Conservation (phyloP, 1,284 basidiomycete species). For the Ceratobasidium sp. region DNA sequence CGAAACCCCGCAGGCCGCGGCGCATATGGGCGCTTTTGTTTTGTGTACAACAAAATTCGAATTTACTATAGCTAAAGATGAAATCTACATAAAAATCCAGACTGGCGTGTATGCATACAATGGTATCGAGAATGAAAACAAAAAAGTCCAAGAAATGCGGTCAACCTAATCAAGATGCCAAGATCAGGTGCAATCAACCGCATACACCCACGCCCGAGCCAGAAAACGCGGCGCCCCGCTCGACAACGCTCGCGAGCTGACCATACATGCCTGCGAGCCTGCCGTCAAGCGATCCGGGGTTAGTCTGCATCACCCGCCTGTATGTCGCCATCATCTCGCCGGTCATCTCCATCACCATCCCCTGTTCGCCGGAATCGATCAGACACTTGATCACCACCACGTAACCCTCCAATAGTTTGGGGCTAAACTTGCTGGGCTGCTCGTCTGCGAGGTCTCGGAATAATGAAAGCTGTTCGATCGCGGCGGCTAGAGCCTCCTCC, state of each 20-base stretch:
- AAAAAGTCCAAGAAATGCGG: too few relatives aligned
- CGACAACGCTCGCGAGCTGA: neutral
- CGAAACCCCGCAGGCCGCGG: too few relatives aligned
- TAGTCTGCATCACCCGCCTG: constrained; percentile 3
- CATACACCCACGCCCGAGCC: neutral
- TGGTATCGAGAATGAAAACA: too few relatives aligned
- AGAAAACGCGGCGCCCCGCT: neutral
- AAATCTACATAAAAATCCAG: too few relatives aligned
- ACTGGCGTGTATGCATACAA: too few relatives aligned
- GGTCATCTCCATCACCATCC: constrained; percentile 1
- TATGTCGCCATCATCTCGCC: neutral
- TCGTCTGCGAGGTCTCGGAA: neutral
- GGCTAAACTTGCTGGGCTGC: neutral
- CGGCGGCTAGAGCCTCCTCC: neutral
- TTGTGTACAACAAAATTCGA: too few relatives aligned
- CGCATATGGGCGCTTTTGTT: too few relatives aligned
- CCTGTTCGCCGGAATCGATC: constrained; percentile 1
- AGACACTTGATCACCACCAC: neutral
- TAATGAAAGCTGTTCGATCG: neutral
- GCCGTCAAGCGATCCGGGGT: neutral
- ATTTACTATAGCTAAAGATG: too few relatives aligned
- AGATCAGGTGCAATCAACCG: too few relatives aligned
- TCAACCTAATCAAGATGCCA: too few relatives aligned
- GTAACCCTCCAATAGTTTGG: neutral
- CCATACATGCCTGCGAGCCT: neutral